Conservation (phyloP, 2,329 filamentous ascomycete genomes). For the Phialophora chinensis region DNA sequence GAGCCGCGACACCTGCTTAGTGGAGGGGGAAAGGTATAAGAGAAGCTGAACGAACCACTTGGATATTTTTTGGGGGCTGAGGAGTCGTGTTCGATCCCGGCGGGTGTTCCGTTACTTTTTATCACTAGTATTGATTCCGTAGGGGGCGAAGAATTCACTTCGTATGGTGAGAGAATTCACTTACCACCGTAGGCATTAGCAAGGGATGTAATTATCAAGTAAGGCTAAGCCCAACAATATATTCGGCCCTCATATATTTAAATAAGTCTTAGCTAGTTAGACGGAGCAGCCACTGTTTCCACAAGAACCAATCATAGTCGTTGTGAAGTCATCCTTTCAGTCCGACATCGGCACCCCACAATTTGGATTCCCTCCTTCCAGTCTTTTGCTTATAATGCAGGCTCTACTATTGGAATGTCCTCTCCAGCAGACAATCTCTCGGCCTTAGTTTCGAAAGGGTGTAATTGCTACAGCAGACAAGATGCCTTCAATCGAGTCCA, state of each 20-base stretch:
- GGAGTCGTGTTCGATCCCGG: neutral
- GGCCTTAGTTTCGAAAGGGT: neutral
- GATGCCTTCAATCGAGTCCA: conserved; percentile 77
- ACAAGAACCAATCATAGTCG: conserved; percentile 23
- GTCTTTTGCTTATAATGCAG: conserved; percentile 29
- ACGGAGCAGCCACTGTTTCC: no score
- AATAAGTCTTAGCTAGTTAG: neutral
- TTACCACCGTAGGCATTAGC: no score
- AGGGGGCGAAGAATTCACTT: no score
- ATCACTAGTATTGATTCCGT: no score
- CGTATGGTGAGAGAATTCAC: no score
- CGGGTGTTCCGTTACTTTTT: neutral
- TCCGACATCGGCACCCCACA: conserved; percentile 31
- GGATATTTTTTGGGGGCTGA: neutral
- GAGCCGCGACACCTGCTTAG: neutral
- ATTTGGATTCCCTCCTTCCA: neutral
- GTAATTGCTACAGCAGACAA: conserved; percentile 44
- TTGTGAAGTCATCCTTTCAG: conserved; percentile 28
- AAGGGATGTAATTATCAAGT: no score
- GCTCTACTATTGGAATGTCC: conserved; percentile 22
- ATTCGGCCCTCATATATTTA: no score
- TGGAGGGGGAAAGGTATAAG: neutral
- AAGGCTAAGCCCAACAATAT: no score
- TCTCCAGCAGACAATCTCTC: neutral
- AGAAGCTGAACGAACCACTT: conserved; percentile 1